These are phyloP conservation scores for Lichtheimia hyalospora DNA, from an alignment of 371 early-diverging fungal species.

Conservation along the genomic window DNA sequence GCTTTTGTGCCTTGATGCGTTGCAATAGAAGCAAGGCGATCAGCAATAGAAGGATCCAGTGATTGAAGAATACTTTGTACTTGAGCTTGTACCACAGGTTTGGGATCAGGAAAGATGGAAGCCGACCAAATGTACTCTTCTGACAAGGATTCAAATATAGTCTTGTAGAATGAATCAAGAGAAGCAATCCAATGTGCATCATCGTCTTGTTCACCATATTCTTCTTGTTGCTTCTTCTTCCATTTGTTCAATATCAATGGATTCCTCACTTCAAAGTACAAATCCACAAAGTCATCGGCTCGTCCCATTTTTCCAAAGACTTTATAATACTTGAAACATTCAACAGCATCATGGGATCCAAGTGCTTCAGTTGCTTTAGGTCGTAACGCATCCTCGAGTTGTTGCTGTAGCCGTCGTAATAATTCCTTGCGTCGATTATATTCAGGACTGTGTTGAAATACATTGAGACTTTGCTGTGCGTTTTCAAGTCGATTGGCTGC, in stretches of 20 bases:
- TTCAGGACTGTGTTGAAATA: constrained; percentile 69
- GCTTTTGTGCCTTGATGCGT: constrained; percentile 34
- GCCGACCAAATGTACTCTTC: constrained; percentile 67
- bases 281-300: constrained; percentile 56
- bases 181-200: constrained; percentile 24
- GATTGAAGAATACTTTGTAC: constrained; percentile 55
- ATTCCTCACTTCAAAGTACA: constrained; percentile 53
- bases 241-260: constrained; percentile 13
- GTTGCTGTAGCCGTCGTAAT: constrained; percentile 51
- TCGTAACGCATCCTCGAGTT: constrained; percentile 54
- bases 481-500: constrained; percentile 64
- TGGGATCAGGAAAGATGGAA: constrained; percentile 60
- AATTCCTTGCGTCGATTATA: constrained; percentile 58
- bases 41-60: constrained; percentile 57
- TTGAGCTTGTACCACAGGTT: constrained; percentile 48
- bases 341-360: constrained; percentile 52
- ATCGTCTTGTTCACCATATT: constrained; percentile 8
- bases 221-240: constrained; percentile 9
- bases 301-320: constrained; percentile 61
- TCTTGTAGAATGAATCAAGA: constrained; percentile 47
- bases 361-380: constrained; percentile 54
- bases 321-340: constrained; percentile 48
- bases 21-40: constrained; percentile 24
- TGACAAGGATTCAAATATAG: constrained; percentile 46
- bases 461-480: constrained; percentile 64